A percentile compares a stretch with the other conserved stretches of the same genome.
Conservation (phyloP, 805 yeast genomes). For the Yamadazyma tumulicola region DNA sequence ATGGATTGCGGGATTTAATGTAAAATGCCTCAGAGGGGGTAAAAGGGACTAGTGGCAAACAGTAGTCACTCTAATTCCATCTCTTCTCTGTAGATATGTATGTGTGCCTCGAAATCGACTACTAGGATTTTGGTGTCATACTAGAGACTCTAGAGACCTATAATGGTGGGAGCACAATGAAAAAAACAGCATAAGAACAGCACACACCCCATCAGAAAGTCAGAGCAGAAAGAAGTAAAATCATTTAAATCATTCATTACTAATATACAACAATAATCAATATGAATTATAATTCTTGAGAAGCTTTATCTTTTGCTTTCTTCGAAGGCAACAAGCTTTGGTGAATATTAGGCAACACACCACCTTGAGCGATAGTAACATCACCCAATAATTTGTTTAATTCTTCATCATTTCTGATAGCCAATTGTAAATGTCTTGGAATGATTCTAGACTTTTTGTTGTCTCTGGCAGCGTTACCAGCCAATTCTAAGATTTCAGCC, state of each 20-base stretch:
- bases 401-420: conserved; percentile 99
- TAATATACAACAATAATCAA: conserved; percentile 14
- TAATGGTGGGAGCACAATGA: no score
- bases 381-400: conserved; percentile 88
- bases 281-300: conserved; percentile 63
- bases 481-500: conserved; percentile 96
- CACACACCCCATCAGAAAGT: no score
- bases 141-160: no score
- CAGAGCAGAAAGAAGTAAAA: background rate
- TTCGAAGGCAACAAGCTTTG: conserved; percentile 86
- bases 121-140: no score
- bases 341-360: conserved; percentile 97
- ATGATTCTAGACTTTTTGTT: conserved; percentile 98
- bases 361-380: conserved; percentile 98
- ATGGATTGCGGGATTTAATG: no score
- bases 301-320: conserved; percentile 59
- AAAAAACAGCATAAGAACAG: no score
- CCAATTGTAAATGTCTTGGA: conserved; percentile 97
- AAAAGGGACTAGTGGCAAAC: no score
- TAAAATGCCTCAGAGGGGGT: no score
- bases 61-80: no score
- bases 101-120: no score
- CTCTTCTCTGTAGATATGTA: no score
- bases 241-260: conserved; percentile 12
- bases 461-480: conserved; percentile 99